Percentiles rank a stretch among this genome's conserved stretches.
These are phyloP conservation scores for Vitis rotundifolia DNA, from an alignment of 164 flowering plant species.

Conservation along the genomic window DNA sequence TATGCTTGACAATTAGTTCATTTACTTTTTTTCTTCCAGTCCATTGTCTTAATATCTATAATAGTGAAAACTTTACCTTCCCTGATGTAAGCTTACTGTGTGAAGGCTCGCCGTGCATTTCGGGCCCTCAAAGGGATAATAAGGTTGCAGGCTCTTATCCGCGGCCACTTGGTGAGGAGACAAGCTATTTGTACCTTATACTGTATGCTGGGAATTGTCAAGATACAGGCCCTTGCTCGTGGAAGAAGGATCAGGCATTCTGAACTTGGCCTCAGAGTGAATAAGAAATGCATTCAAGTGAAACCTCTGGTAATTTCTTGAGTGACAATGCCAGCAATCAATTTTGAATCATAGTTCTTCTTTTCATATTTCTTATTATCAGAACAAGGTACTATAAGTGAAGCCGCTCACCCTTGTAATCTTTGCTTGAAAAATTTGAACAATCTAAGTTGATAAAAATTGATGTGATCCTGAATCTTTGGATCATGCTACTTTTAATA, in stretches of 20 bases:
- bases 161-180: constrained; percentile 90
- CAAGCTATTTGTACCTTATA: constrained; percentile 78
- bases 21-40: not conserved
- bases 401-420: too few relatives aligned
- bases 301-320: constrained; percentile 39
- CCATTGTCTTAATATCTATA: not conserved
- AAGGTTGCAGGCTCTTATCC: constrained; percentile 92
- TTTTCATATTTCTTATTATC: not conserved
- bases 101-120: constrained; percentile 95
- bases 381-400: too few relatives aligned
- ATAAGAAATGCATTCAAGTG: constrained; percentile 19
- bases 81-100: constrained; percentile 15
- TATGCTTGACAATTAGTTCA: too few relatives aligned
- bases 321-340: not conserved
- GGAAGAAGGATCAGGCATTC: constrained; percentile 58
- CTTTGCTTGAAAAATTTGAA: too few relatives aligned
- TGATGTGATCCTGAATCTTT: too few relatives aligned
- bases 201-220: constrained; percentile 69
- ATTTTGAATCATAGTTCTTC: not conserved
- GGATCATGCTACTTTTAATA: too few relatives aligned
- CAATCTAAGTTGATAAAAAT: too few relatives aligned
- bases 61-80: not conserved
- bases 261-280: constrained; percentile 44
- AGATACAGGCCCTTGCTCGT: constrained; percentile 77
- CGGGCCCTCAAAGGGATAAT: constrained; percentile 90